Evolutionary conservation across 257 asterid genomes (phyloP).

Genomic region (Solanum chmielewskii): DNA sequence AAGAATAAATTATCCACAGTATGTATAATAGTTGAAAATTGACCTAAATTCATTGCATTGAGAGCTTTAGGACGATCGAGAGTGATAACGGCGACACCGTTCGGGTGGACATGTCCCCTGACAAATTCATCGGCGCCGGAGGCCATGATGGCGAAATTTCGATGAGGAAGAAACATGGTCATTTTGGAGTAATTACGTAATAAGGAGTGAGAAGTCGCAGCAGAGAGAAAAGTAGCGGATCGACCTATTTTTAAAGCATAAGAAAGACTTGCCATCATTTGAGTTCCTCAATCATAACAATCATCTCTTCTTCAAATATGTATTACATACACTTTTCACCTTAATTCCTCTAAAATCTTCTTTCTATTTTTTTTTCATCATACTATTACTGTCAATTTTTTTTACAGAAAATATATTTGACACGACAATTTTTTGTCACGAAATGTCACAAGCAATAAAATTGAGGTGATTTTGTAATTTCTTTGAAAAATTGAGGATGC

Average conservation of each 20-base stretch:
- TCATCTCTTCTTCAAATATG: neutral
- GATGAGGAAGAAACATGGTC: neutral
- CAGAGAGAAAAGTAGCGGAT: neutral
- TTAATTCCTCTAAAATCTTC: neutral
- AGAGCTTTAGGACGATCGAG: constrained; percentile 96
- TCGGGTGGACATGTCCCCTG: constrained; percentile 61
- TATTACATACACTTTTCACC: neutral
- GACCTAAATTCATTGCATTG: constrained; percentile 89
- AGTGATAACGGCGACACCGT: constrained; percentile 82
- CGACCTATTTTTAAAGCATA: neutral
- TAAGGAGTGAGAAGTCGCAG: neutral
- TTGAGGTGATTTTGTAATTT: too few species aligned
- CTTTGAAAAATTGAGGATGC: too few species aligned
- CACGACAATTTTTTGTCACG: too few species aligned
- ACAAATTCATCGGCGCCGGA: constrained; percentile 53
- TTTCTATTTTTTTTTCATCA: too few species aligned
- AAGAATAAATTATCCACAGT: neutral
- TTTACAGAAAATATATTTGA: too few species aligned
- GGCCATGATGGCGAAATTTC: constrained; percentile 36
- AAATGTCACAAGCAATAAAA: too few species aligned
- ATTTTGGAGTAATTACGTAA: neutral
- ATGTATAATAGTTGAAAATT: neutral
- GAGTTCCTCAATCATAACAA: neutral
- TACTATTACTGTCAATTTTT: too few species aligned
- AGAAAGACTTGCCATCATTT: neutral